A percentile compares a stretch with the other conserved stretches of the same genome.
Evolutionary conservation across 495 filamentous ascomycete genomes (phyloP).

Genomic region (Talaromyces adpressus): DNA sequence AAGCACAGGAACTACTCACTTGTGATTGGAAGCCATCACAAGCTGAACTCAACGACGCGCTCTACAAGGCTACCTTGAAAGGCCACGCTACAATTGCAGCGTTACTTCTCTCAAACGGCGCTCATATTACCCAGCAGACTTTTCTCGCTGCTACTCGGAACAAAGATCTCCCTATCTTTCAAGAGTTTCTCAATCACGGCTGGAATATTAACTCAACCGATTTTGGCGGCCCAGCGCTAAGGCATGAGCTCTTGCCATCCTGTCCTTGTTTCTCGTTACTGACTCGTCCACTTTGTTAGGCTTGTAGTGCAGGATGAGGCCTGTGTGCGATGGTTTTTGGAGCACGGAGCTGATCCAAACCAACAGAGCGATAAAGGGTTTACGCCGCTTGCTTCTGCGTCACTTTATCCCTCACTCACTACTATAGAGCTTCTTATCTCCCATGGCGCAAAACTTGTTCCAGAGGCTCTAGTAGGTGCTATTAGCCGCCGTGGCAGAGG

Average conservation of each 20-base stretch:
- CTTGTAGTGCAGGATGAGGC: slow-evolving; percentile 5
- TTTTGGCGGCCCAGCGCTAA: slow-evolving; percentile 6
- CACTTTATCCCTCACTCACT: slow-evolving; percentile 5
- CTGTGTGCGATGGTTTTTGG: slow-evolving; percentile 8
- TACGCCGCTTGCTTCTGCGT: slow-evolving; percentile 6
- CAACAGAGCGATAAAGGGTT: slow-evolving; percentile 1
- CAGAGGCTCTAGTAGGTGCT: neutral
- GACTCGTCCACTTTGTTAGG: neutral
- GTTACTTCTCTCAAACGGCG: slow-evolving; percentile 7
- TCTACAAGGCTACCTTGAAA: slow-evolving; percentile 1
- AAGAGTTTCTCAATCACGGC: slow-evolving; percentile 7
- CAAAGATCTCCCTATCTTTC: slow-evolving; percentile 1
- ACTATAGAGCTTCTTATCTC: slow-evolving; percentile 8
- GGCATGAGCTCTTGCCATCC: slow-evolving; percentile 1
- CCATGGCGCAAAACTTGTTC: slow-evolving; percentile 6
- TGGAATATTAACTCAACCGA: slow-evolving; percentile 8
- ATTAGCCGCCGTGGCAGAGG: slow-evolving; percentile 6
- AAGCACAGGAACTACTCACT: slow-evolving; percentile 3
- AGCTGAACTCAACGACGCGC: slow-evolving; percentile 6
- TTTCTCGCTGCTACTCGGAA: slow-evolving; percentile 2
- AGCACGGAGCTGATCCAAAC: slow-evolving; percentile 7
- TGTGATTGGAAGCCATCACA: slow-evolving; percentile 8
- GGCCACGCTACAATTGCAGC: slow-evolving; percentile 1
- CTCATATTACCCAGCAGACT: neutral
- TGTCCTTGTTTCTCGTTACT: neutral